A percentile compares a stretch with the other conserved stretches of the same genome.
These are phyloP conservation scores for Coniosporium apollinis DNA, from an alignment of 495 filamentous ascomycete species.

Conservation along the genomic window DNA sequence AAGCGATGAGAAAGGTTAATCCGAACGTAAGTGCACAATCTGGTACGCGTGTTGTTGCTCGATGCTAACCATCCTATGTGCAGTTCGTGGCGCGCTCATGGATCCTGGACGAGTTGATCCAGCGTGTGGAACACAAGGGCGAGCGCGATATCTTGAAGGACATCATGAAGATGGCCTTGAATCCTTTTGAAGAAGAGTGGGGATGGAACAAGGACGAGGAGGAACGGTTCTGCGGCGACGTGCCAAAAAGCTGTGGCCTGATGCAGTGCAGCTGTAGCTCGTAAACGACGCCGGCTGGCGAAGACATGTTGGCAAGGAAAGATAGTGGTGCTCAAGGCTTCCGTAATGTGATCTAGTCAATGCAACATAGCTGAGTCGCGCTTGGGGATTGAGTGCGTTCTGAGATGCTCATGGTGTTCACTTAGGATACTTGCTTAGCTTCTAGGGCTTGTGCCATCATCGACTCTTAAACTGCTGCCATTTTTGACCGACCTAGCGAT, in stretches of 20 bases:
- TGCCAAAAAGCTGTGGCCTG: conserved; percentile 55
- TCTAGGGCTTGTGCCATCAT: too few species aligned
- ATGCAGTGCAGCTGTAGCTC: conserved; percentile 83
- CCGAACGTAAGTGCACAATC: conserved; percentile 42
- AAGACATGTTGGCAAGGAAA: too few species aligned
- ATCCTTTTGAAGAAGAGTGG: conserved; percentile 78
- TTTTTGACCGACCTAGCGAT: too few species aligned
- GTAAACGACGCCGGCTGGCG: too few species aligned
- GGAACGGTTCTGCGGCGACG: conserved; percentile 71
- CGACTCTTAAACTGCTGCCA: too few species aligned
- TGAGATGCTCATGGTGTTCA: too few species aligned
- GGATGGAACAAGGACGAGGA: conserved; percentile 52
- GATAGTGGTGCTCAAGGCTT: too few species aligned
- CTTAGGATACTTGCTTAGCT: too few species aligned
- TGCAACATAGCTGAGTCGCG: too few species aligned
- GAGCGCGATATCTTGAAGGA: conserved; percentile 60
- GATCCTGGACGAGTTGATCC: conserved; percentile 87
- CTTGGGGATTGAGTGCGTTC: too few species aligned
- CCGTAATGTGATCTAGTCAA: too few species aligned
- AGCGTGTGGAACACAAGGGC: conserved; percentile 65
- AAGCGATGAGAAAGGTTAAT: conserved; percentile 67
- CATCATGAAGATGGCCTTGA: conserved; percentile 61
- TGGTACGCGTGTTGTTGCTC: conserved; percentile 1
- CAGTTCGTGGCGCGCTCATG: conserved; percentile 71
- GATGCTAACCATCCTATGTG: background rate